Evolutionary conservation across 805 yeast species (phyloP).

Genomic region (Metschnikowia shivogae): DNA sequence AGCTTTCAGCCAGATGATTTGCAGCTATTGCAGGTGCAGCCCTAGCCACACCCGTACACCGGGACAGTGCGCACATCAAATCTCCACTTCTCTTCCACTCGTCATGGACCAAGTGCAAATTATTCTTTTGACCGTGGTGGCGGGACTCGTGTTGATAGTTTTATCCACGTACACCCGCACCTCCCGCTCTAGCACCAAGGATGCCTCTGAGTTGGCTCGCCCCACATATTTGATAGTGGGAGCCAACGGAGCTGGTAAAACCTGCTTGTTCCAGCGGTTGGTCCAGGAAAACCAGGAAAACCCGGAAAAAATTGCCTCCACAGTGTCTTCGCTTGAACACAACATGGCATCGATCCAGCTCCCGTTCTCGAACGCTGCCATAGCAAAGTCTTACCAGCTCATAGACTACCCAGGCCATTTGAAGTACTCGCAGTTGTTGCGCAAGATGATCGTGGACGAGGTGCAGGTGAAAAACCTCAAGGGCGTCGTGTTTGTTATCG

Average conservation of each 20-base stretch:
- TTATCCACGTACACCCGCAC: conserved; percentile 8
- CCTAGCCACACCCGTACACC: neutral
- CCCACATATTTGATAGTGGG: conserved; percentile 67
- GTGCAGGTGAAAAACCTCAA: conserved; percentile 40
- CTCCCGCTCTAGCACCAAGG: neutral
- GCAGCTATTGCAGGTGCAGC: too few species aligned
- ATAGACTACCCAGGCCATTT: conserved; percentile 89
- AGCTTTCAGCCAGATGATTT: neutral
- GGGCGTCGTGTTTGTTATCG: conserved; percentile 77
- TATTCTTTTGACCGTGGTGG: conserved; percentile 12
- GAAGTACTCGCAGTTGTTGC: conserved; percentile 60
- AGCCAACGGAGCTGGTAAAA: conserved; percentile 63
- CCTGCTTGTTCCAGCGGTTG: conserved; percentile 46
- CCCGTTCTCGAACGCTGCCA: conserved; percentile 33
- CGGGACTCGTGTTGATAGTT: conserved; percentile 14
- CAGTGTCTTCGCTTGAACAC: conserved; percentile 39
- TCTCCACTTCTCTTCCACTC: neutral
- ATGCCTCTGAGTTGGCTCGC: conserved; percentile 20
- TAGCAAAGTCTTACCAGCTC: conserved; percentile 43
- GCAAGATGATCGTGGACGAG: conserved; percentile 43
- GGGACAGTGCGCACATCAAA: neutral
- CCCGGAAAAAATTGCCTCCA: conserved; percentile 13
- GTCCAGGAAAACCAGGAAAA: conserved; percentile 4
- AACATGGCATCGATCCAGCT: conserved; percentile 26
- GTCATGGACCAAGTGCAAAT: conserved; percentile 16